Evolutionary conservation across 345 rosid species (phyloP).

Genomic region (Lepidium sativum): DNA sequence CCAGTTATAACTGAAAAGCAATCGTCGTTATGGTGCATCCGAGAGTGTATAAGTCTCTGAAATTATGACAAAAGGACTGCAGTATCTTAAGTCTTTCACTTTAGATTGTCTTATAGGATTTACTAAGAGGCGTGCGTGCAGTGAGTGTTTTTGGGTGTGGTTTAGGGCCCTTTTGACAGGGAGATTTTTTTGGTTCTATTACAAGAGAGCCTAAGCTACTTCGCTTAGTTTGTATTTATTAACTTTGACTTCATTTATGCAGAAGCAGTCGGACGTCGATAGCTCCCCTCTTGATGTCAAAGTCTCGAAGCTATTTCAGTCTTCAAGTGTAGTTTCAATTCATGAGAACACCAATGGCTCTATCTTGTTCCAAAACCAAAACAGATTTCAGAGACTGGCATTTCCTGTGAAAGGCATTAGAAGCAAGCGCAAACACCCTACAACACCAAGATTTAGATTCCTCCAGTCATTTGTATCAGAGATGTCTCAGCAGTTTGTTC

Average conservation of each 20-base stretch:
- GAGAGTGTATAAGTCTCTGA: background rate
- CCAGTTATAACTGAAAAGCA: background rate
- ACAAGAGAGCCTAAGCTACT: background rate
- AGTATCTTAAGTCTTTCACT: background rate
- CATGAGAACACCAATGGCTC: constrained; percentile 59
- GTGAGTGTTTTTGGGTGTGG: background rate
- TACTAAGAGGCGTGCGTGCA: background rate
- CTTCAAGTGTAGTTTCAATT: constrained; percentile 70
- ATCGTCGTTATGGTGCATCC: background rate
- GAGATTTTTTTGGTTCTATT: background rate
- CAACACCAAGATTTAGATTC: constrained; percentile 17
- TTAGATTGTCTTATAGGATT: background rate
- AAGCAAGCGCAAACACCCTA: constrained; percentile 57
- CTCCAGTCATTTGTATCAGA: constrained; percentile 20
- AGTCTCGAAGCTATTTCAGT: constrained; percentile 35
- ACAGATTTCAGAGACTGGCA: constrained; percentile 21
- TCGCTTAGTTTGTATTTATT: background rate
- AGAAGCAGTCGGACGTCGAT: constrained; percentile 29
- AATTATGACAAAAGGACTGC: background rate
- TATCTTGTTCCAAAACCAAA: constrained; percentile 37
- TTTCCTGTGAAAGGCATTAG: constrained; percentile 57
- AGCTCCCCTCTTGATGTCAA: constrained; percentile 31
- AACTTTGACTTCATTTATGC: constrained; percentile 28
- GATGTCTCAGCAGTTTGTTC: constrained; percentile 6
- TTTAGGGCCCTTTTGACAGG: background rate